A percentile compares a stretch with the other conserved stretches of the same genome.
These are phyloP conservation scores for Parasitella parasitica DNA, from an alignment of 371 early-diverging fungal species.

Conservation along the genomic window DNA sequence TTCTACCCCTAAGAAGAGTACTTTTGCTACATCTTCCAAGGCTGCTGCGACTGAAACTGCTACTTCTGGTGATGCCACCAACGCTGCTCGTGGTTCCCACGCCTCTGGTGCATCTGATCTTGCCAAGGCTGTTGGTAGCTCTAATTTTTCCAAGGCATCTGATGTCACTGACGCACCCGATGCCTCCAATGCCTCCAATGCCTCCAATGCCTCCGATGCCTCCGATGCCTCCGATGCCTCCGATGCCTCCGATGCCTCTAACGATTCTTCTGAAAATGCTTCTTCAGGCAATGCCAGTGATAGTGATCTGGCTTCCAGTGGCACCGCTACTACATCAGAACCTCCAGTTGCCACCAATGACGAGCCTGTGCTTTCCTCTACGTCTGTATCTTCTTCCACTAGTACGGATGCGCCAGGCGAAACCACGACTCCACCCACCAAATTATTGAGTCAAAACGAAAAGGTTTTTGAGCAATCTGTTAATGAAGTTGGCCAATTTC, in stretches of 20 bases:
- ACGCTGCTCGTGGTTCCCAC: too few species aligned
- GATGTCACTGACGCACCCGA: too few species aligned
- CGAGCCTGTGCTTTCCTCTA: neutral
- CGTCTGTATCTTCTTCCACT: neutral
- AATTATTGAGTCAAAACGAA: neutral
- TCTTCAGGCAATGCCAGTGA: too few species aligned
- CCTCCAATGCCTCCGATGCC: neutral
- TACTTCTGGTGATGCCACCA: neutral
- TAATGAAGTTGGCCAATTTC: neutral
- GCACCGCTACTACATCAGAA: neutral
- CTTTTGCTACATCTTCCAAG: neutral
- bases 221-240: neutral
- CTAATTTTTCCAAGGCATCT: too few species aligned
- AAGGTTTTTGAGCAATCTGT: neutral
- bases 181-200: neutral
- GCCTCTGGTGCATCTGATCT: neutral
- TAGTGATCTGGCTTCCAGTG: neutral
- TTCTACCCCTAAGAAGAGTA: neutral
- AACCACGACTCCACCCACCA: neutral
- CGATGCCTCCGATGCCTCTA: neutral
- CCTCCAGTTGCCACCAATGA: neutral
- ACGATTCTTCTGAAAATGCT: neutral
- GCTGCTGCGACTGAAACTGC: neutral
- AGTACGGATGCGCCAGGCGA: neutral
- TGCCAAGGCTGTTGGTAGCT: neutral